Base-by-base conservation (phyloP, 441 rosid genomes). In the Pelargonium myrrhifolium region DNA sequence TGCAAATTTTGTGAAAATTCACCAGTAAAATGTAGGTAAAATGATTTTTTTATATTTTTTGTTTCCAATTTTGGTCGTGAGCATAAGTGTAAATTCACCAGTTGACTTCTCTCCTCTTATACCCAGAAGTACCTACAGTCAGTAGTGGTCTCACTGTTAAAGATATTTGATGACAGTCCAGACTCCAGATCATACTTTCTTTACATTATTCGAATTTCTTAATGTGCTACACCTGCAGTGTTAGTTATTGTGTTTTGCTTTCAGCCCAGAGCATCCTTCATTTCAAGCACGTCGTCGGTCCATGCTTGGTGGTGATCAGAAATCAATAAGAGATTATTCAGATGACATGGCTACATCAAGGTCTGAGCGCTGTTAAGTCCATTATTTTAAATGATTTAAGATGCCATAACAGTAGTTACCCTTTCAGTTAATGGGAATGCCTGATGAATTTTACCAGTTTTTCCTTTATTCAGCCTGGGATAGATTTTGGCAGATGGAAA, bases 231-330 rank as follows among this genome's bases (percentile, higher is more conserved):
- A 37, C 40, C 9, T 37, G 40, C 40, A 37, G 40, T 43, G n/a
- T 43, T 43, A 10, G n/a, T 43, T 10, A 10, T 43, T 70, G 10
- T 49, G 64, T 49, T 75, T 65, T 18, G 65, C 26, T 42, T 81
- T 74, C 90, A 95, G 98, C 79, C 99, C 98, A 60, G 98, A 92
- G 84, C 97, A 89, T 86, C 98, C 94, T 75, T 90, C 95, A 68
- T 83, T 87, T 64, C 92, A 86, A 79, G 84, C 85, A 70, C 98
- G 92, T 69, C 90, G 92, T 62, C 83, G 89, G 74, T 95, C 98
- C 72, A 87, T 89, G 87, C 86, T 95, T 73, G 86, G 98, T 68
- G 98, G 98, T 62, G 90, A 92, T 69, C 81, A 84, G 75, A 88
- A 86, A 77, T 74, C 80, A 61, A 81, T 79, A 64, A 86, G 89